Evolutionary conservation across 2,329 filamentous ascomycete genomes (phyloP).

Genomic region (Botrytis medusae): DNA sequence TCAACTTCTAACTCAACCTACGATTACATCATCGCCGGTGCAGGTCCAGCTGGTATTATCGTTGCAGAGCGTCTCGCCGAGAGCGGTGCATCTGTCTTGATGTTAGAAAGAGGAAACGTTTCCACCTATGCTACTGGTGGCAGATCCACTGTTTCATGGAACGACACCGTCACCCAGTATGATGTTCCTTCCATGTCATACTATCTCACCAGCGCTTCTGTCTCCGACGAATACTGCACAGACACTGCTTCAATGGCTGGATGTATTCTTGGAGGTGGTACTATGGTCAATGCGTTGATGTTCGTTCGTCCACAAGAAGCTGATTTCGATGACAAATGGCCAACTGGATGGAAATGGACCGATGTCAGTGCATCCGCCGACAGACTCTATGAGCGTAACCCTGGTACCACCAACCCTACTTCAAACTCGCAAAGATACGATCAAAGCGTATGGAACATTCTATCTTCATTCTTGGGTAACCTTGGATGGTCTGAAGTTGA

Average conservation of each 20-base stretch:
- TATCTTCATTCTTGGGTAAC: conserved; percentile 50
- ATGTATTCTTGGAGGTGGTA: conserved; percentile 62
- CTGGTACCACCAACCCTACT: conserved; percentile 65
- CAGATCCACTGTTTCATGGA: conserved; percentile 19
- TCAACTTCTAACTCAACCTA: conserved; percentile 15
- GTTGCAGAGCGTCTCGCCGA: conserved; percentile 21
- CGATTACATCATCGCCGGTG: conserved; percentile 20
- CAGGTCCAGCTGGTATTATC: conserved; percentile 20
- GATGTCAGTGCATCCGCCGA: conserved; percentile 60
- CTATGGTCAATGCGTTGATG: conserved; percentile 59
- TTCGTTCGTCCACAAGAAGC: conserved; percentile 63
- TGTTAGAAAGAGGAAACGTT: conserved; percentile 21
- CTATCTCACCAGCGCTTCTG: conserved; percentile 14
- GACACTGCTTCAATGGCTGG: conserved; percentile 63
- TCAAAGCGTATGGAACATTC: conserved; percentile 61
- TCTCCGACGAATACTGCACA: conserved; percentile 41
- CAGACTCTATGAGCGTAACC: conserved; percentile 65
- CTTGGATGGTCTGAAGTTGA: conserved; percentile 53
- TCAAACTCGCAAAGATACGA: conserved; percentile 64
- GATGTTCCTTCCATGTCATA: conserved; percentile 20
- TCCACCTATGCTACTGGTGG: conserved; percentile 21
- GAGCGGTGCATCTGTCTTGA: conserved; percentile 21
- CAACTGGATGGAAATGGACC: conserved; percentile 61
- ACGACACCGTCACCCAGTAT: conserved; percentile 19
- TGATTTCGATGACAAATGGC: conserved; percentile 71